Percentiles rank a stretch among this genome's conserved stretches.
Evolutionary conservation across 2,329 filamentous ascomycete species (phyloP).

Genomic region (Pseudogymnoascus verrucosus): DNA sequence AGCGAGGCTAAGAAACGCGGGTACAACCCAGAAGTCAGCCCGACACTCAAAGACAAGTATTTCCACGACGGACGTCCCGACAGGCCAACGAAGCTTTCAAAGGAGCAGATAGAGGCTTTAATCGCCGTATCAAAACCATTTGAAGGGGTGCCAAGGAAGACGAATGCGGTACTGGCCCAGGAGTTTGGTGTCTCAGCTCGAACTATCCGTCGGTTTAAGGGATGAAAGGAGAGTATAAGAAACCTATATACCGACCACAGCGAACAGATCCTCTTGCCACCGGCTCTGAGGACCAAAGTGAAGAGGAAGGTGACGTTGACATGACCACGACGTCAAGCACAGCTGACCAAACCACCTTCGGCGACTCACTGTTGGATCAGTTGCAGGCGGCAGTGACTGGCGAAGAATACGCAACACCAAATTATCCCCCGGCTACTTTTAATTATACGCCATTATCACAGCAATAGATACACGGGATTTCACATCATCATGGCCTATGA

Average conservation of each 20-base stretch:
- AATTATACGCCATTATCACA: neutral
- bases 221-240: neutral
- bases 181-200: neutral
- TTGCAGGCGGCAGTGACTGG: neutral
- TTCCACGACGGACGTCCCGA: neutral
- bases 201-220: neutral
- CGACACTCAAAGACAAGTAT: constrained; percentile 1
- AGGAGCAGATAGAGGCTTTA: neutral
- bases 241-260: neutral
- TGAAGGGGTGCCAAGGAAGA: constrained; percentile 1
- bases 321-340: neutral
- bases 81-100: neutral
- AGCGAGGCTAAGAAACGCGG: constrained; percentile 3
- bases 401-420: neutral
- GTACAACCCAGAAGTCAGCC: neutral
- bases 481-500: neutral
- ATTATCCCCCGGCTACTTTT: neutral
- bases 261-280: neutral
- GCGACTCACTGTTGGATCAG: neutral
- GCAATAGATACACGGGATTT: neutral
- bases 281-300: neutral
- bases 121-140: neutral
- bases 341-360: neutral
- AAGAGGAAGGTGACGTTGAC: neutral
- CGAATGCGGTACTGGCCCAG: neutral